Base-by-base conservation (phyloP, 1,139 yeast genomes). In the Diutina ranongensis region DNA sequence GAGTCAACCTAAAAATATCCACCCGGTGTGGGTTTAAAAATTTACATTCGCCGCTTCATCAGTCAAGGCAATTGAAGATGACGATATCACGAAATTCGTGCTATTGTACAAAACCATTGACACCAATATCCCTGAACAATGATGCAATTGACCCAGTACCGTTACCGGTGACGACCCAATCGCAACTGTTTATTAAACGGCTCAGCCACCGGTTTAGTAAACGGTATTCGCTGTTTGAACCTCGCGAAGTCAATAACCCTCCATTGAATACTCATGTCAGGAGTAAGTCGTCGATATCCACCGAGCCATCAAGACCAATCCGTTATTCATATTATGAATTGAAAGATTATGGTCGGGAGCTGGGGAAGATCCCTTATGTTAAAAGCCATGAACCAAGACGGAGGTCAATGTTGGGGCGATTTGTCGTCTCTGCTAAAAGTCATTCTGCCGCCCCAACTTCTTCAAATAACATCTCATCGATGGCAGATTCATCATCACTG, bases 21-120 rank as follows among this genome's bases (percentile, higher is more conserved):
- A n/a, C n/a, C n/a, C n/a, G n/a, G n/a, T n/a, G n/a, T n/a, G n/a
- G n/a, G n/a, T n/a, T n/a, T n/a, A n/a, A n/a, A n/a, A n/a, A n/a
- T n/a, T n/a, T 7, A 25, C 10, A 25, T 5, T 10, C 10, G 28
- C 28, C 28, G 28, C 28, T 25, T 10, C 5, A 25, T 25, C 10
- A 25, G 5, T 10, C 9, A 7, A 7, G 28, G 36, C 20, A 4
- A 15, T n/a, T 15, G 10, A 13, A 16, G 2, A 25, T 38, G 20
- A 13, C 21, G 13, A 25, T 38, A n/a, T 15, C 18, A 12, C 31
- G 32, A 16, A 25, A 15, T 13, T 25, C 32, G 32, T 38, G 42
- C 42, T 38, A 38, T 16, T 38, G 42, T 15, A 38, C 42, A 18
- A 38, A 38, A 25, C 42, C 42, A 15, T 16, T 38, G 21, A 38